Conservation (phyloP, 1,284 basidiomycete genomes). For the Ganoderma resinaceum region DNA sequence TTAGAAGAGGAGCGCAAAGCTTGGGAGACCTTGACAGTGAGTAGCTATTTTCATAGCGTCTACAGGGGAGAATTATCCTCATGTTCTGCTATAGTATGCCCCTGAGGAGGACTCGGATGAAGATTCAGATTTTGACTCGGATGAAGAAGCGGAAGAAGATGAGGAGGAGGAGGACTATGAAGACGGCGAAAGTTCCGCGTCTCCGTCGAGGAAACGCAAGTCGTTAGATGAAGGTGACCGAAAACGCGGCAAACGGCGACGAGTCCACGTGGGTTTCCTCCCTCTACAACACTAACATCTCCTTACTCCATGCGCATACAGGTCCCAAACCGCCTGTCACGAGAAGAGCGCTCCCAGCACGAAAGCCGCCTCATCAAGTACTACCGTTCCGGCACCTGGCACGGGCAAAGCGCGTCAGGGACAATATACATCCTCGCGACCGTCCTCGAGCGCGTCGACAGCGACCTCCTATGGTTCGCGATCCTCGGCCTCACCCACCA, state of each 20-base stretch:
- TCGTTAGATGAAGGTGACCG: constrained; percentile 51
- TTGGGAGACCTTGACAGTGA: constrained; percentile 82
- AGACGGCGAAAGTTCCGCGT: constrained; percentile 42
- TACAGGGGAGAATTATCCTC: background rate
- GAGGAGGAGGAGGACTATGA: constrained; percentile 52
- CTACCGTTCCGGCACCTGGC: constrained; percentile 86
- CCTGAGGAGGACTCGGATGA: constrained; percentile 77
- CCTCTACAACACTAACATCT: background rate
- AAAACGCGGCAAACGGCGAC: constrained; percentile 55
- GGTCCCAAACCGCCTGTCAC: constrained; percentile 60
- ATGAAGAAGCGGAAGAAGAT: constrained; percentile 38
- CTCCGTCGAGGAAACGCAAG: constrained; percentile 62
- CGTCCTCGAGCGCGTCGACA: constrained; percentile 88
- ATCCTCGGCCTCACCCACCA: constrained; percentile 95
- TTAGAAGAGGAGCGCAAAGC: constrained; percentile 73
- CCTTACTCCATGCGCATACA: constrained; percentile 26
- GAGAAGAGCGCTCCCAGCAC: constrained; percentile 73
- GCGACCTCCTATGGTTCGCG: constrained; percentile 95
- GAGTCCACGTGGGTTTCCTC: constrained; percentile 50
- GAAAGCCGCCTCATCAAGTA: constrained; percentile 78
- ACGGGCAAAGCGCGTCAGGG: constrained; percentile 90
- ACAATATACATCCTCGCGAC: constrained; percentile 93
- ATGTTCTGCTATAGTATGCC: constrained; percentile 58
- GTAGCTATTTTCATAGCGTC: constrained; percentile 29
- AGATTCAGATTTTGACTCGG: constrained; percentile 54